Evolutionary conservation across 768 basidiomycete genomes (phyloP), one percentile per base, ranked within the genome.

Genomic region (Kwoniella mangroviensis): DNA sequence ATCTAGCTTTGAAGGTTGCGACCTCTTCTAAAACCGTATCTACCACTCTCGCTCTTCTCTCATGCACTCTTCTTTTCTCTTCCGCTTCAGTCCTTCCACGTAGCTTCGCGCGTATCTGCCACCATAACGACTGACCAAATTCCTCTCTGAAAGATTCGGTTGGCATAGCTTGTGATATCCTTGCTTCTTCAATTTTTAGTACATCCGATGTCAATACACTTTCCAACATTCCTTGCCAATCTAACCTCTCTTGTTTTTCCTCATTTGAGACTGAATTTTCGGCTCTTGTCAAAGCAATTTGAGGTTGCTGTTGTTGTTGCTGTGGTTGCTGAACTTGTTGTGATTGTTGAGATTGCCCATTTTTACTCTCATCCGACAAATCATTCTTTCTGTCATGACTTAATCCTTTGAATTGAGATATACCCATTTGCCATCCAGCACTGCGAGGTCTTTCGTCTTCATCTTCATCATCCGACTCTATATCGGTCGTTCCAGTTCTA

Each of bases 211-310:
- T 89, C 56, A 99, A 87, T 26, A 98, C 96, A 40, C 94, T 96
- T 13, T 92, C 89, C 41, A 98, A 88, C 89, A 98, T 91, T 19
- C 91, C 91, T 83, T 95, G 94, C 97, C 97, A 98, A 83, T 97
- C 94, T 58, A 95, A 83, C 28, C 95, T 87, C 76, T 94, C 92
- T 41, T 65, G 65, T 28, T 69, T 65, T 24, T 70, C 69, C 21
- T 70, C 68, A 11, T 56, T 55, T 12, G 68, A 62, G 17, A 70
- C 64, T 15, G 45, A 49, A 19, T 49, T 49, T 11, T 73, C 63
- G 1, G 54, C 56, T 22, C 56, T 40, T 2, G 64, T 26, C n/a
- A 53, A 51, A 9, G 65, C 28, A 42, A 61, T 45, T 24, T 54
- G 53, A 19, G 57, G 65, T 53, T 63, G 45, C 19, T 41, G 63